Base-by-base conservation (phyloP, 2,329 filamentous ascomycete genomes). In the Exophiala sp. region DNA sequence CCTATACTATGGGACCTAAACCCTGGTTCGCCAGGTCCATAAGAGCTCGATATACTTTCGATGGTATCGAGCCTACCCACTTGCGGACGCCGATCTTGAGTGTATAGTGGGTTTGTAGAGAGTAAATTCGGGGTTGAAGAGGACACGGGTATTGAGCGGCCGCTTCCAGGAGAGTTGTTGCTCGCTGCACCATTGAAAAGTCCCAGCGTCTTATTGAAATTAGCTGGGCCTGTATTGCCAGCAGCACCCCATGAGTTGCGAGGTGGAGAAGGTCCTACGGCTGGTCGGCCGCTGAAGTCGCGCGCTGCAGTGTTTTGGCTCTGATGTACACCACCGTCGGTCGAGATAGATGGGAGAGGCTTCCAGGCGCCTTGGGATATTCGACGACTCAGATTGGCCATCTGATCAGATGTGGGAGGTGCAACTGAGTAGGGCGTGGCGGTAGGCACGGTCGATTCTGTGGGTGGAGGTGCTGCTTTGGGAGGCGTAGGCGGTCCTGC, bases 71-170 rank as follows among this genome's bases (percentile, higher is more conserved):
- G 49, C 14, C 58, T 55, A 35, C 40, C 43, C 14, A 62, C 54
- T n/a, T 24, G 47, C 11, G 61, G 59, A 45, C 61, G 51, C 42
- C 21, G 41, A 38, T 38, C 10, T 12, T 52, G 44, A 21, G 34
- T n/a, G 24, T 56, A 46, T 36, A 41, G 33, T 20, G 40, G 29
- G 10, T n/a, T 38, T 4, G 43, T 32, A 10, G 54, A 43, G 9
- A 58, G 55, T 5, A 64, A 43, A 45, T 63, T 62, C 12, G 62
- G 62, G 5, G 62, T 64, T 6, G 59, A 62, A 12, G 52, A 32
- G 11, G 60, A 62, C 16, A 55, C 45, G 9, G 55, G 46, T 11
- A 59, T 58, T n/a, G 52, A 54, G 11, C 36, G 47, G 45, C 59
- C 53, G 29, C 59, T 63, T 10, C 53, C 56, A 24, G 44, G 50